Percentiles rank a stretch among this genome's conserved stretches.
Conservation (phyloP, 257 asterid species). For the Scutellaria barbata region DNA sequence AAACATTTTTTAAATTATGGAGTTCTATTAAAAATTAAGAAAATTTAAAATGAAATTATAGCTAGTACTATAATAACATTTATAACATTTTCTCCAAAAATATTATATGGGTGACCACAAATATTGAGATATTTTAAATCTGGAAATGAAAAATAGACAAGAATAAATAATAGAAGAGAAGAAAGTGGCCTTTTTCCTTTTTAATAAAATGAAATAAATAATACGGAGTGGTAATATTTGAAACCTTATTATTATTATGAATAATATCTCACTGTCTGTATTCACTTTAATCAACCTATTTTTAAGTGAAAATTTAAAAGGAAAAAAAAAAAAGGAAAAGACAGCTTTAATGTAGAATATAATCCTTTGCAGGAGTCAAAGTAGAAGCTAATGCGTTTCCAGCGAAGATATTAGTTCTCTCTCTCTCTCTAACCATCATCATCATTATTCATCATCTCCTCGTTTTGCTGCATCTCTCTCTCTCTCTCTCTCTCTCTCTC, state of each 20-base stretch:
- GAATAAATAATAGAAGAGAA: neutral
- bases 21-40: no score
- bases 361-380: constrained; percentile 45
- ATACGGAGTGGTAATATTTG: no score
- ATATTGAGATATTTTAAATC: no score
- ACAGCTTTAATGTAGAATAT: constrained; percentile 34
- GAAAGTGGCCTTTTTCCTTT: neutral
- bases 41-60: no score
- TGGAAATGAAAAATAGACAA: no score
- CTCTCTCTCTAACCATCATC: constrained; percentile 23
- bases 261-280: constrained; percentile 15
- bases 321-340: neutral
- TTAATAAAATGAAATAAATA: neutral
- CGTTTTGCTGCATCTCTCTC: constrained; percentile 36
- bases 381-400: constrained; percentile 49
- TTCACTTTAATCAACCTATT: constrained; percentile 24
- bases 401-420: constrained; percentile 44
- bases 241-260: neutral
- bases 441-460: constrained; percentile 40
- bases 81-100: no score
- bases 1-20: no score
- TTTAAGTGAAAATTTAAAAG: neutral
- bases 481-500: constrained; percentile 4
- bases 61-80: no score
- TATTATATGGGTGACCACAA: no score